Conservation (phyloP, 331 rosid species). For the Spiraea crenata region DNA sequence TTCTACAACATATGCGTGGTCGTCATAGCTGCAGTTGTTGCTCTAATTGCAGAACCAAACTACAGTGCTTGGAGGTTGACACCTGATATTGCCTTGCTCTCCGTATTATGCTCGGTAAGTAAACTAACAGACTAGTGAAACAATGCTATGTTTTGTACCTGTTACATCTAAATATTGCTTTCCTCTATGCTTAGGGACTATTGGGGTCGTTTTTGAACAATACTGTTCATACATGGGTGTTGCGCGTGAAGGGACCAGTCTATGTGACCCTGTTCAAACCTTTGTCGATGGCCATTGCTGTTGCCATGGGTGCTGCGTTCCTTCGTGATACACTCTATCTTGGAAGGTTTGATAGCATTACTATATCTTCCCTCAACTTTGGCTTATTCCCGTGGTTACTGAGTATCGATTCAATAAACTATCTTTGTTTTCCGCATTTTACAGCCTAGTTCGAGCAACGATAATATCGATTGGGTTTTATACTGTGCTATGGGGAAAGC, state of each 20-base stretch:
- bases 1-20: slow-evolving; percentile 72
- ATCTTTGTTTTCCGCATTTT: slow-evolving; percentile 2
- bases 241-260: slow-evolving; percentile 75
- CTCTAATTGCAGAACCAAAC: slow-evolving; percentile 52
- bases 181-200: slow-evolving; percentile 51
- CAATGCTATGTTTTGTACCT: neutral
- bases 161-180: neutral
- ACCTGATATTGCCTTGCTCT: slow-evolving; percentile 51
- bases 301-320: slow-evolving; percentile 68
- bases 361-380: neutral
- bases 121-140: slow-evolving; percentile 2
- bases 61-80: slow-evolving; percentile 71
- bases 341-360: slow-evolving; percentile 61
- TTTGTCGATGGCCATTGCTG: slow-evolving; percentile 67
- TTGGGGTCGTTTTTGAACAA: slow-evolving; percentile 76
- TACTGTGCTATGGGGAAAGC: slow-evolving; percentile 82
- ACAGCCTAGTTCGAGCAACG: slow-evolving; percentile 78
- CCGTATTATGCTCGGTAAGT: slow-evolving; percentile 81
- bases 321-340: slow-evolving; percentile 71
- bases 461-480: slow-evolving; percentile 79
- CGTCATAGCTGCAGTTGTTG: slow-evolving; percentile 59
- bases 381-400: neutral
- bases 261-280: slow-evolving; percentile 91
- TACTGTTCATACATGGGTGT: slow-evolving; percentile 58
- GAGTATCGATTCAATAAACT: neutral